Evolutionary conservation across 202 grass and related monocot genomes (phyloP).

Genomic region (Schoenoplectus triqueter): DNA sequence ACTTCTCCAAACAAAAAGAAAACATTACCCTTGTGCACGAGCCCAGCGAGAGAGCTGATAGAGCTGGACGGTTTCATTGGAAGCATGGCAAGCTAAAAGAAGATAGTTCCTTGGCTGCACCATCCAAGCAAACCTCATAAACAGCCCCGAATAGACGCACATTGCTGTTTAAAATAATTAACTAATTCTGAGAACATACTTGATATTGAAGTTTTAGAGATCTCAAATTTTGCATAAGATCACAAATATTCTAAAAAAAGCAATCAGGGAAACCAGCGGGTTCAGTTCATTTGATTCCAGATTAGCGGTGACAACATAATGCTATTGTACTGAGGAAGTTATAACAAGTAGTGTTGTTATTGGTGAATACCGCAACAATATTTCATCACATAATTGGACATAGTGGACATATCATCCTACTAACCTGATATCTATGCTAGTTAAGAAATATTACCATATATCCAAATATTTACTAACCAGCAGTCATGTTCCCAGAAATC

Average conservation of each 20-base stretch:
- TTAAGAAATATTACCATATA: slow-evolving; percentile 26
- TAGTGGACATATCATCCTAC: slow-evolving; percentile 4
- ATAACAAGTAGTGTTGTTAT: not conserved
- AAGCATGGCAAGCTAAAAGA: slow-evolving; percentile 80
- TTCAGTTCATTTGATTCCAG: slow-evolving; percentile 19
- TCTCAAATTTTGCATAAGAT: not conserved
- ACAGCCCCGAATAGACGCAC: slow-evolving; percentile 79
- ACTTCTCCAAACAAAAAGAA: not conserved
- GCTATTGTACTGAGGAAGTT: slow-evolving; percentile 19
- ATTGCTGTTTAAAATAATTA: slow-evolving; percentile 52
- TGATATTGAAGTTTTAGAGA: not conserved
- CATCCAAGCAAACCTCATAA: slow-evolving; percentile 99
- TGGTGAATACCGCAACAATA: not conserved
- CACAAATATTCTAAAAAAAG: not conserved
- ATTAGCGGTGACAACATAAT: not conserved
- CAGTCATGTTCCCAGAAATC: slow-evolving; percentile 92
- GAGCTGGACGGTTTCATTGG: slow-evolving; percentile 86
- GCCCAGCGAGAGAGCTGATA: slow-evolving; percentile 78
- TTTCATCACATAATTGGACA: slow-evolving; percentile 30
- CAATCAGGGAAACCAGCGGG: slow-evolving; percentile 1
- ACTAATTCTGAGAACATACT: slow-evolving; percentile 33
- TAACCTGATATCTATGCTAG: not conserved
- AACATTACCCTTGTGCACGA: slow-evolving; percentile 60
- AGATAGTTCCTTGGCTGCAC: slow-evolving; percentile 83
- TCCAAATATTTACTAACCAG: slow-evolving; percentile 47